Evolutionary conservation across 352 stramenopile genomes (phyloP).

Genomic region (Phytopythium vexans): DNA sequence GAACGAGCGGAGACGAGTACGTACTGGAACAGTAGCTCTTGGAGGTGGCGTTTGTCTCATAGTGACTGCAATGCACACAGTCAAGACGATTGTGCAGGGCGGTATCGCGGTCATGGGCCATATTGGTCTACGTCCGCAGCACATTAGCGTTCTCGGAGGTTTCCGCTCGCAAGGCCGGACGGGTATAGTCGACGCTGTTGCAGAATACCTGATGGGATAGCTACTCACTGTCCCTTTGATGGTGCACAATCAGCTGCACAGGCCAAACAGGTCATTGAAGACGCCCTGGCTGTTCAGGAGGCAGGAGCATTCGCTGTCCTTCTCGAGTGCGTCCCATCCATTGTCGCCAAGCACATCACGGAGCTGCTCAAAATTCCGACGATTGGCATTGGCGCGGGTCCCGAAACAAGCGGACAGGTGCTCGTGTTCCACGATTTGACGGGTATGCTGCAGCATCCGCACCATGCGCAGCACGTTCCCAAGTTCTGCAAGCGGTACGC

Average conservation of each 20-base stretch:
- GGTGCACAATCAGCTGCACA: conserved; percentile 38
- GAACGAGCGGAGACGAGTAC: conserved; percentile 74
- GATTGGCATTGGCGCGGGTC: conserved; percentile 97
- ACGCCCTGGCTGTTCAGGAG: conserved; percentile 94
- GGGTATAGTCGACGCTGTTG: conserved; percentile 31
- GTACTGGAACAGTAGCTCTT: conserved; percentile 2
- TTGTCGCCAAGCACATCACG: conserved; percentile 93
- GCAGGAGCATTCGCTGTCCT: conserved; percentile 95
- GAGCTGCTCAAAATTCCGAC: conserved; percentile 96
- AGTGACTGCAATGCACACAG: conserved; percentile 15
- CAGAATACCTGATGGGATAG: too few relatives aligned
- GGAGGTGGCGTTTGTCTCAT: conserved; percentile 16
- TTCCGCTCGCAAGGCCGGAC: conserved; percentile 97
- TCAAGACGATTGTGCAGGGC: conserved; percentile 69
- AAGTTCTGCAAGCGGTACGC: conserved; percentile 99
- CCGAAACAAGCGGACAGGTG: conserved; percentile 94
- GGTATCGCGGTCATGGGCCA: conserved; percentile 98
- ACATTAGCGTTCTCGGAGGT: conserved; percentile 93
- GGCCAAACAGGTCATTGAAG: conserved; percentile 93
- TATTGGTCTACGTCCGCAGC: conserved; percentile 96
- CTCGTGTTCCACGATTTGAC: conserved; percentile 99
- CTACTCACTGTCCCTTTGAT: neutral
- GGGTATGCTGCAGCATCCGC: conserved; percentile 97
- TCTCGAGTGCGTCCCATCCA: conserved; percentile 77
- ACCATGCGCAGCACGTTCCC: conserved; percentile 94